These are phyloP conservation scores for Fusarium caatingaense DNA, from an alignment of 2,329 filamentous ascomycete species.

Conservation along the genomic window DNA sequence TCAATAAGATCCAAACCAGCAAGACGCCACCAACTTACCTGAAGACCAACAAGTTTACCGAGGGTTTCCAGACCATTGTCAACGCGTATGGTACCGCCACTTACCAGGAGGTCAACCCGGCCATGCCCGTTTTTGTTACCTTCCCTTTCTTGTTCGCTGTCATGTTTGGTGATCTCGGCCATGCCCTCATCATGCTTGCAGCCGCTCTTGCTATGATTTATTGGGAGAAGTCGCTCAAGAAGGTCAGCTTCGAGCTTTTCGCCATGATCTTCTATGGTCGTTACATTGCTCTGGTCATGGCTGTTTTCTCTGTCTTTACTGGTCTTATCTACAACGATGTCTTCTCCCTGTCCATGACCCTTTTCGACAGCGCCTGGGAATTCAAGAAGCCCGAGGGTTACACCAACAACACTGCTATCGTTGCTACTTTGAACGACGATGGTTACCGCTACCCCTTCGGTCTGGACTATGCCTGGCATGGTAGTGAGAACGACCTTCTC, in stretches of 20 bases:
- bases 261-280: slow-evolving; percentile 99
- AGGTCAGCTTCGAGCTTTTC: slow-evolving; percentile 92
- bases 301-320: slow-evolving; percentile 95
- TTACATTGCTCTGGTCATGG: slow-evolving; percentile 99
- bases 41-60: slow-evolving; percentile 98
- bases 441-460: slow-evolving; percentile 94
- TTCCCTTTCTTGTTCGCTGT: slow-evolving; percentile 99
- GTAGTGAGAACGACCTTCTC: slow-evolving; percentile 91
- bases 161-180: slow-evolving; percentile 99
- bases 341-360: slow-evolving; percentile 91
- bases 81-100: slow-evolving; percentile 98
- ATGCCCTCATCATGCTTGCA: slow-evolving; percentile 87
- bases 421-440: slow-evolving; percentile 72
- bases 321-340: slow-evolving; percentile 98
- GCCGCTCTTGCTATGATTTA: slow-evolving; percentile 94
- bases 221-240: slow-evolving; percentile 92
- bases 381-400: slow-evolving; percentile 77
- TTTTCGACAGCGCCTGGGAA: slow-evolving; percentile 92
- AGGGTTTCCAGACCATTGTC: slow-evolving; percentile 98
- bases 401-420: slow-evolving; percentile 71
- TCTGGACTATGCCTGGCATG: slow-evolving; percentile 96
- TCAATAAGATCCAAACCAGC: slow-evolving; percentile 96
- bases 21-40: slow-evolving; percentile 98
- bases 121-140: slow-evolving; percentile 92
- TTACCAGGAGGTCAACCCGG: slow-evolving; percentile 97